Percentiles rank a stretch among this genome's conserved stretches.
Evolutionary conservation across 495 filamentous ascomycete genomes (phyloP).

Genomic region (Talaromyces wortmannii): DNA sequence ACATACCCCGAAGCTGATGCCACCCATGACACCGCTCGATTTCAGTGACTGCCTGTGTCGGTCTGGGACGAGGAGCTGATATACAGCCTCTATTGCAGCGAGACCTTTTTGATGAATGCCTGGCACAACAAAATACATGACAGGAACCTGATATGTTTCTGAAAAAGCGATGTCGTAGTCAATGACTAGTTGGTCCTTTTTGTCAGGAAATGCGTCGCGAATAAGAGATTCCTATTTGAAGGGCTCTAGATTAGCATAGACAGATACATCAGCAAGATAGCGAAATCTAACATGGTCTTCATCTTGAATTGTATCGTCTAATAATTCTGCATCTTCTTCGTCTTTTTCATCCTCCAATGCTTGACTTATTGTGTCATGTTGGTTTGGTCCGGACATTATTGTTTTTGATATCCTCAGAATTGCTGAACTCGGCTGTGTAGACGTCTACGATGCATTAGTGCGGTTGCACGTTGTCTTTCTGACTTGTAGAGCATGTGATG

Average conservation of each 20-base stretch:
- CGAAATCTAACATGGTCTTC: constrained; percentile 2
- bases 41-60: constrained; percentile 51
- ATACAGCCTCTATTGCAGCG: constrained; percentile 60
- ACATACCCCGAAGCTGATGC: constrained; percentile 71
- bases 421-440: constrained; percentile 17
- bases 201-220: constrained; percentile 13
- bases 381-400: background rate
- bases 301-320: constrained; percentile 4
- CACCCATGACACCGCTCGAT: constrained; percentile 59
- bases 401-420: constrained; percentile 30
- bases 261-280: background rate
- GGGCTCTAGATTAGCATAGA: background rate
- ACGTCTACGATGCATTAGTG: background rate
- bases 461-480: background rate
- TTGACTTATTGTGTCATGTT: too few relatives aligned
- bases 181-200: constrained; percentile 24
- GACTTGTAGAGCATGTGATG: background rate
- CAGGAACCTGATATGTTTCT: constrained; percentile 43
- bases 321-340: background rate
- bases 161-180: constrained; percentile 49
- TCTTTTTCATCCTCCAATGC: constrained; percentile 1
- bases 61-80: constrained; percentile 60
- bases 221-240: constrained; percentile 34
- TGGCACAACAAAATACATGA: constrained; percentile 48
- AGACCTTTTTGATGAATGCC: constrained; percentile 54